These are phyloP conservation scores for Mycena galericulata DNA, from an alignment of 768 basidiomycete species.

Conservation along the genomic window DNA sequence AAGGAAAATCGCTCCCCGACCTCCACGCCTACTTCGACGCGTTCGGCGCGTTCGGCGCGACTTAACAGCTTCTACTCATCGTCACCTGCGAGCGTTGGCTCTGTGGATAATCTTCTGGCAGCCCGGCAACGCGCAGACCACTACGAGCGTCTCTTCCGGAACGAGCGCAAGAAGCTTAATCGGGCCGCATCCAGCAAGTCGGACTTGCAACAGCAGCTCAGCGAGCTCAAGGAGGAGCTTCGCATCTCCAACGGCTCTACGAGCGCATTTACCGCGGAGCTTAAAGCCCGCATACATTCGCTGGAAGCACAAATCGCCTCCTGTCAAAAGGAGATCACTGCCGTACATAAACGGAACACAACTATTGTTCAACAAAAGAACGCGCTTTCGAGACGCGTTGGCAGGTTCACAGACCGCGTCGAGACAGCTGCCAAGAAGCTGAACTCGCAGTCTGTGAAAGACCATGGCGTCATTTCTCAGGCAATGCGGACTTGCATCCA, in stretches of 20 bases:
- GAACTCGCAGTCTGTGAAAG: background rate
- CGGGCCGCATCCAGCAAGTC: background rate
- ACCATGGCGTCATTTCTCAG: conserved; percentile 1
- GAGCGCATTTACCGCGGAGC: background rate
- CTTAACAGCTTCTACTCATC: background rate
- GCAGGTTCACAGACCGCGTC: background rate
- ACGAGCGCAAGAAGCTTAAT: conserved; percentile 7
- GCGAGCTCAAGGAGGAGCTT: background rate
- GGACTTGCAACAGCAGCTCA: background rate
- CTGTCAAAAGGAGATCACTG: background rate
- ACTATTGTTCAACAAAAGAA: background rate
- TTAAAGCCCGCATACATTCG: background rate
- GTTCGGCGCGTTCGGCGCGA: background rate
- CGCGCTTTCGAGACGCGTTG: background rate
- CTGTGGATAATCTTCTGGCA: background rate
- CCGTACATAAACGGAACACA: conserved; percentile 3
- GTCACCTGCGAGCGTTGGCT: background rate
- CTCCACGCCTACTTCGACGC: conserved; percentile 7
- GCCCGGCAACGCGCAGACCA: background rate
- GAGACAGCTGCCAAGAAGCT: background rate
- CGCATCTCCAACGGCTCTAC: background rate
- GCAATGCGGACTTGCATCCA: background rate
- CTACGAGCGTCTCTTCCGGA: conserved; percentile 9
- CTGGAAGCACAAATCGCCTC: background rate
- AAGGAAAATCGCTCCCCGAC: conserved; percentile 5